phyloP scores from a whole-genome alignment of 2,329 filamentous ascomycete genomes.

The Botrytis tulipae region DNA sequence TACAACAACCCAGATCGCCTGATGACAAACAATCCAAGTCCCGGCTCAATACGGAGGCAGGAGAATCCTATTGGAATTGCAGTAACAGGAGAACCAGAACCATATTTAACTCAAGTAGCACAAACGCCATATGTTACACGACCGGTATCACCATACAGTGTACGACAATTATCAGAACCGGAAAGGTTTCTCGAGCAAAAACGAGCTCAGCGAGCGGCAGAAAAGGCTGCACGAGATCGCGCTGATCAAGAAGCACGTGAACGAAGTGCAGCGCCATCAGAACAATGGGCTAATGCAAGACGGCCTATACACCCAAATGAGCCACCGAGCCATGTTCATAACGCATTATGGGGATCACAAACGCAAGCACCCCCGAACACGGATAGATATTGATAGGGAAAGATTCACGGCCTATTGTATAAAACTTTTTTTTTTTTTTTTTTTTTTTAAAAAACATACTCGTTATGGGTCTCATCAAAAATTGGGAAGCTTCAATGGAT shows the following conservation, averaged over 20 bases:
- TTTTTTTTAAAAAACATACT: neutral
- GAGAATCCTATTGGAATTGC: conserved; percentile 31
- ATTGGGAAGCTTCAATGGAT: neutral
- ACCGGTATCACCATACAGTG: neutral
- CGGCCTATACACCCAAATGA: neutral
- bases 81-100: conserved; percentile 24
- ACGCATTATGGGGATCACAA: conserved; percentile 17
- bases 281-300: conserved; percentile 13
- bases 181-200: conserved; percentile 29
- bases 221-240: conserved; percentile 2
- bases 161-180: conserved; percentile 21
- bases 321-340: conserved; percentile 9
- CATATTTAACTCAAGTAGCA: conserved; percentile 30
- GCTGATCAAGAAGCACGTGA: neutral
- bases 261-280: neutral
- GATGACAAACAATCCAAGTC: conserved; percentile 24
- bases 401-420: conserved; percentile 11
- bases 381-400: neutral
- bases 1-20: conserved; percentile 28
- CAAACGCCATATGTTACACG: conserved; percentile 18
- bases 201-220: conserved; percentile 15
- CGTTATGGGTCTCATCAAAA: neutral
- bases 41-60: conserved; percentile 20
- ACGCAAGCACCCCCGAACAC: neutral
- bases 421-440: neutral